Percentiles rank a stretch among this genome's conserved stretches.
Conservation (phyloP, 2,329 filamentous ascomycete species). For the Pseudomassariella vexata region DNA sequence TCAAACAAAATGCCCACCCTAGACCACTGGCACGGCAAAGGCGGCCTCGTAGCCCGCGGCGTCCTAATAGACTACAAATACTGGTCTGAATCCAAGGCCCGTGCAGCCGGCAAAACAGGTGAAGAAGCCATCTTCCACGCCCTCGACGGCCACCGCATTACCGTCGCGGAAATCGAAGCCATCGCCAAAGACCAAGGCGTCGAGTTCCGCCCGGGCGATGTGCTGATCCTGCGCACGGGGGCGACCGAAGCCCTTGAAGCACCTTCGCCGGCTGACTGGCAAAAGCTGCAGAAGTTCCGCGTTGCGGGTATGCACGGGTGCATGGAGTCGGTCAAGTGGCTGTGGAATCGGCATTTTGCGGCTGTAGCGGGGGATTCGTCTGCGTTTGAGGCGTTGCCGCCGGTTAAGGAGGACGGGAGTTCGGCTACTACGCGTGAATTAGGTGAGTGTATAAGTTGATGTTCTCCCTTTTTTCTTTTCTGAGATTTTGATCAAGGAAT, state of each 20-base stretch:
- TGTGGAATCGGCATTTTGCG: constrained; percentile 65
- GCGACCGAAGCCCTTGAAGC: constrained; percentile 52
- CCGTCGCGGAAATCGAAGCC: constrained; percentile 46
- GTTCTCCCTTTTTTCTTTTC: too few relatives aligned
- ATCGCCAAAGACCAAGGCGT: constrained; percentile 56
- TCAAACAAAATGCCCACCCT: constrained; percentile 31
- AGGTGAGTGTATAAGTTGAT: constrained; percentile 26
- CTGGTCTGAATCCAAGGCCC: constrained; percentile 29
- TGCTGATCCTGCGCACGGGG: constrained; percentile 61
- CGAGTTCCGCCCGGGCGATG: constrained; percentile 60
- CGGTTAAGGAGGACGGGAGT: constrained; percentile 35
- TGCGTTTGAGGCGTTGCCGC: constrained; percentile 59
- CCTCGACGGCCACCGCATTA: constrained; percentile 47
- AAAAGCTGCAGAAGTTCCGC: constrained; percentile 21
- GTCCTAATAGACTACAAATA: constrained; percentile 49
- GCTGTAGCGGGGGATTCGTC: constrained; percentile 59
- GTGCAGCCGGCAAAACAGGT: constrained; percentile 37
- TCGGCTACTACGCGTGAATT: constrained; percentile 25
- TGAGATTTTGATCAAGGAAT: too few relatives aligned
- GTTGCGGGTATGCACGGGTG: constrained; percentile 37
- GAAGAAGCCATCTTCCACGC: constrained; percentile 42
- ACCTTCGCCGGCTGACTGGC: constrained; percentile 29
- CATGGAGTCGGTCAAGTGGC: constrained; percentile 54
- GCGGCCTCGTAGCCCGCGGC: constrained; percentile 48
- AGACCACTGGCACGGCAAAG: constrained; percentile 45